phyloP scores from a whole-genome alignment of 305 asterid genomes.

The Fraxinus nigra region DNA sequence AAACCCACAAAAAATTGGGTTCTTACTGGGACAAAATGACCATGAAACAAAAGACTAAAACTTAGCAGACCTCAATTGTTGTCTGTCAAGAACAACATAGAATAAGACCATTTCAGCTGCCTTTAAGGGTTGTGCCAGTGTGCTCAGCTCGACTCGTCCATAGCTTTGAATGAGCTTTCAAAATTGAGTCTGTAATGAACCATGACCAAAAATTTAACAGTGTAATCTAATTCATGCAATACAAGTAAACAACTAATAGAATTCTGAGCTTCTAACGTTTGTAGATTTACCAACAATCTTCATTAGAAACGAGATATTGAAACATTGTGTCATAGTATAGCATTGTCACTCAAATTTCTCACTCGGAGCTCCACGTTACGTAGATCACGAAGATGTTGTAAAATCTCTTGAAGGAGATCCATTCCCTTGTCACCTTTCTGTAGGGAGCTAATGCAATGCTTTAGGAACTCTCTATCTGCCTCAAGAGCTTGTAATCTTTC shows the following conservation, averaged over 20 bases:
- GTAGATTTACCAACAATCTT: conserved; percentile 25
- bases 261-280: background rate
- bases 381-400: conserved; percentile 81
- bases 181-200: conserved; percentile 21
- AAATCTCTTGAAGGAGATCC: conserved; percentile 88
- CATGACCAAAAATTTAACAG: background rate
- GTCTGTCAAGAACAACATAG: conserved; percentile 42
- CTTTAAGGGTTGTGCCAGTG: conserved; percentile 21
- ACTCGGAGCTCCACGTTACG: conserved; percentile 71
- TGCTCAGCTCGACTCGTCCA: background rate
- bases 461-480: conserved; percentile 87
- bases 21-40: conserved; percentile 39
- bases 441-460: conserved; percentile 83
- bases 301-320: conserved; percentile 14
- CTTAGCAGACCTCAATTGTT: conserved; percentile 36
- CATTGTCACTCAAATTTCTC: conserved; percentile 41
- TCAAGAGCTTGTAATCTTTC: conserved; percentile 94
- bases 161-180: background rate
- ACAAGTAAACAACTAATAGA: background rate
- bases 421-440: conserved; percentile 93
- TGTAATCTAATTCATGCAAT: background rate
- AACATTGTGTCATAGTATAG: conserved; percentile 25
- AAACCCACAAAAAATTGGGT: conserved; percentile 45
- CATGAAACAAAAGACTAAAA: conserved; percentile 39
- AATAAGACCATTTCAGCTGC: conserved; percentile 29